Percentiles rank a stretch among this genome's conserved stretches.
These are phyloP conservation scores for Vitis rupestris DNA, from an alignment of 164 flowering plant species.

Conservation along the genomic window DNA sequence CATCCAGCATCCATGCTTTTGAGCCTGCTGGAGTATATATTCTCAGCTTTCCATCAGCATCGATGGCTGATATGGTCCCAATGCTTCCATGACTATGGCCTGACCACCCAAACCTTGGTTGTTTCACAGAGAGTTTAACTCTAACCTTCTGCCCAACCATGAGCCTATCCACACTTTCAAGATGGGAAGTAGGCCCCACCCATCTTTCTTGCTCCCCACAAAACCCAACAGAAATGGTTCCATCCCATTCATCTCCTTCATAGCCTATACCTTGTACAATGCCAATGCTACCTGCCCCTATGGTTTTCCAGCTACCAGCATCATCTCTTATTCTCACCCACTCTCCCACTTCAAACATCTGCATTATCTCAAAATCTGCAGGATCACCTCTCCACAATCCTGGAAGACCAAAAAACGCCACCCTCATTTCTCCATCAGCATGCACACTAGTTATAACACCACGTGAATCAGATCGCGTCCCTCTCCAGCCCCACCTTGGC, in stretches of 20 bases:
- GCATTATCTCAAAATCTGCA: constrained; percentile 76
- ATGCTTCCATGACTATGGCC: constrained; percentile 76
- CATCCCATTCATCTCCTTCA: constrained; percentile 74
- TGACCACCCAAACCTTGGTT: constrained; percentile 97
- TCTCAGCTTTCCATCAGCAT: constrained; percentile 90
- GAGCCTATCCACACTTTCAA: constrained; percentile 55
- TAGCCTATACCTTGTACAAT: constrained; percentile 85
- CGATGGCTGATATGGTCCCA: constrained; percentile 77
- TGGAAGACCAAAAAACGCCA: constrained; percentile 67
- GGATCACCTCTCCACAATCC: constrained; percentile 94
- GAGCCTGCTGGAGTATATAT: constrained; percentile 85
- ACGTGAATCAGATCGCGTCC: constrained; percentile 56
- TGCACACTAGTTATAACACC: constrained; percentile 79
- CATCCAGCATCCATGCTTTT: constrained; percentile 91
- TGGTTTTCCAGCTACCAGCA: constrained; percentile 69
- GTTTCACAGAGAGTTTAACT: constrained; percentile 68
- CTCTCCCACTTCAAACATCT: constrained; percentile 82
- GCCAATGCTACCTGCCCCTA: constrained; percentile 79
- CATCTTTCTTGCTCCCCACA: constrained; percentile 96
- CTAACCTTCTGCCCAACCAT: constrained; percentile 66
- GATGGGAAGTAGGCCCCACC: constrained; percentile 60
- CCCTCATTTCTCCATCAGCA: constrained; percentile 89
- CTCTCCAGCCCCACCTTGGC: constrained; percentile 99
- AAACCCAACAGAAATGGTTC: constrained; percentile 64
- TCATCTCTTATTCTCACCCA: constrained; percentile 72